Evolutionary conservation across 345 rosid genomes (phyloP).

Genomic region (Murraya koenigii): DNA sequence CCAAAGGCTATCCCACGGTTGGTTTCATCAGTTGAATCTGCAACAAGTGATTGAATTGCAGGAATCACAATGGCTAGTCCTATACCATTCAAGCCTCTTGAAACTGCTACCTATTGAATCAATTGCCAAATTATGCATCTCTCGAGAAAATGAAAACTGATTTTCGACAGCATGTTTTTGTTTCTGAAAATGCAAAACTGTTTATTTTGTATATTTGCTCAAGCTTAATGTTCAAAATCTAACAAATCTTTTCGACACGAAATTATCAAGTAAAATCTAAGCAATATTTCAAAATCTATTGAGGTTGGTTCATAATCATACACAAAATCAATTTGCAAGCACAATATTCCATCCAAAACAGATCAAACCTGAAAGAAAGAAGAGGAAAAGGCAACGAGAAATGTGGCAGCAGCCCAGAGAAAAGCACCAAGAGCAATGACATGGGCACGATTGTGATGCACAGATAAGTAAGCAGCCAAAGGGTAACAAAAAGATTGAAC

Average conservation of each 20-base stretch:
- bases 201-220: no score
- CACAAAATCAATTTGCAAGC: not conserved
- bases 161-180: not conserved
- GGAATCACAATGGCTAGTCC: constrained; percentile 65
- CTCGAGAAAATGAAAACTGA: not conserved
- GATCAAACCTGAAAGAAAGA: constrained; percentile 56
- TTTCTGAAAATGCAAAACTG: no score
- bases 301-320: not conserved
- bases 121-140: not conserved
- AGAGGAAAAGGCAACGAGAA: constrained; percentile 59
- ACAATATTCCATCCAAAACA: no score
- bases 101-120: constrained; percentile 49
- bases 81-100: constrained; percentile 68
- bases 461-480: constrained; percentile 61
- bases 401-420: constrained; percentile 69
- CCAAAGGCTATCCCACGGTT: constrained; percentile 79
- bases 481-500: constrained; percentile 62
- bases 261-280: no score
- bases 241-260: no score
- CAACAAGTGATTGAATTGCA: constrained; percentile 61
- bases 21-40: constrained; percentile 76
- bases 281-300: not conserved
- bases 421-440: constrained; percentile 71
- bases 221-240: no score
- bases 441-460: constrained; percentile 53